These are phyloP conservation scores for Xanthoconium purpureum DNA, from an alignment of 768 basidiomycete genomes.

Conservation along the genomic window DNA sequence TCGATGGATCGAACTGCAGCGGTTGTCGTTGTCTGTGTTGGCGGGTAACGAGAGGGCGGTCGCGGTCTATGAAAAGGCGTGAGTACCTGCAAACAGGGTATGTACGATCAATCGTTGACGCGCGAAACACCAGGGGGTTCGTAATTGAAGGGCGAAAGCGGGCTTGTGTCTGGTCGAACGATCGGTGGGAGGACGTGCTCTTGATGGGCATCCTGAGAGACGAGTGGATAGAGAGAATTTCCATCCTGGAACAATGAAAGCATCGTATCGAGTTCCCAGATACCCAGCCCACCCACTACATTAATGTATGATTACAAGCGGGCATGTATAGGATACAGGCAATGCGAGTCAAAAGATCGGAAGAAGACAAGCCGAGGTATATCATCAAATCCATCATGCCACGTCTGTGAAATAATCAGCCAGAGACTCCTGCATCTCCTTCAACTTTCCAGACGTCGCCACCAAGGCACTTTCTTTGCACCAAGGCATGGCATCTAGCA, in stretches of 20 bases:
- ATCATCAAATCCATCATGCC: constrained; percentile 9
- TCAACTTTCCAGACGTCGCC: constrained; percentile 42
- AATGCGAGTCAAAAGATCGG: neutral
- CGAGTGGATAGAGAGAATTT: constrained; percentile 35
- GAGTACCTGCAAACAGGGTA: constrained; percentile 12
- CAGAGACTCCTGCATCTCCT: constrained; percentile 45
- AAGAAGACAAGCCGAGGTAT: neutral
- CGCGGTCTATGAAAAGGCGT: constrained; percentile 42
- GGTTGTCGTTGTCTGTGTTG: constrained; percentile 40
- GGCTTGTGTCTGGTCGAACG: constrained; percentile 34
- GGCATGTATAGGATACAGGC: constrained; percentile 7
- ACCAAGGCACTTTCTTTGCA: constrained; percentile 43
- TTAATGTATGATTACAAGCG: constrained; percentile 8
- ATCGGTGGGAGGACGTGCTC: constrained; percentile 38
- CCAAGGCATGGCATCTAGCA: constrained; percentile 42
- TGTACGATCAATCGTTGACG: neutral
- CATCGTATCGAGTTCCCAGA: neutral
- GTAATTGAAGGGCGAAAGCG: constrained; percentile 38
- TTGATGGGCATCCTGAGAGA: constrained; percentile 40
- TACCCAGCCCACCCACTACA: constrained; percentile 3
- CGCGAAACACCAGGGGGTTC: constrained; percentile 33
- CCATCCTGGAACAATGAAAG: constrained; percentile 18
- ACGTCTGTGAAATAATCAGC: constrained; percentile 48
- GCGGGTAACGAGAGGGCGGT: constrained; percentile 39
- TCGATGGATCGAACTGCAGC: constrained; percentile 37